Base-by-base conservation (phyloP, 2,329 filamentous ascomycete genomes). In the Talaromyces sp. region DNA sequence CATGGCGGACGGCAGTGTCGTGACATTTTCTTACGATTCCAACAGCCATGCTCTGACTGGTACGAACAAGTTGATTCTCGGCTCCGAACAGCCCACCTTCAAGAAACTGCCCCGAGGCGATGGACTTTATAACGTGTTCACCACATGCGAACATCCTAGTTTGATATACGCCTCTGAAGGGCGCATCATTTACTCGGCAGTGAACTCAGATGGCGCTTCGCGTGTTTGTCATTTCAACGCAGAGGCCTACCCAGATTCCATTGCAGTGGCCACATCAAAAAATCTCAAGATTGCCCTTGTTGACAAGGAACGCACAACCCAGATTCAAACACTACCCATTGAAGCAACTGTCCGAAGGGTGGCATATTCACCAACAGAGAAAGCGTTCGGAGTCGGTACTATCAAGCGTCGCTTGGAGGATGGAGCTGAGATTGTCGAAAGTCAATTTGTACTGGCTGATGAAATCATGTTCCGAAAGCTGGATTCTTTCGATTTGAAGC, bases 121-220 rank as follows among this genome's bases (percentile, higher is more conserved):
- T 59, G 81, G 84, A 0, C 79, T 91, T 0, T 90, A 84, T 72
- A 96, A 90, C 69, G 88, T 99, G 0, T 96, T 99, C 73, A 92
- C 92, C 0, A 96, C 92, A 0, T 96, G 92, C 63, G 95, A 99
- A 70, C 92, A 97, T 71, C 91, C 95, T 0, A 97, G 91, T 66
- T 78, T 99, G 61, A 96, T 99, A 56, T 97, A 99, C 72, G 90
- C 90, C 8, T 87, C 88, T 0, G 92, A 97, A 72, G 91, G 90
- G 0, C 85, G 93, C 23, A 89, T 97, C 44, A 87, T 96, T 0
- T 99, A 96, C 77, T 96, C 93, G 4, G 93, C 95, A 1, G 91
- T 97, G 1, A 96, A 93, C 12, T 92, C 93, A 2, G 91, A 96
- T 65, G 88, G 92, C 66, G 91, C 92, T 0, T 88, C 88, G 0